Evolutionary conservation across 306 rosid genomes (phyloP).

Genomic region (Cicer cuneatum): DNA sequence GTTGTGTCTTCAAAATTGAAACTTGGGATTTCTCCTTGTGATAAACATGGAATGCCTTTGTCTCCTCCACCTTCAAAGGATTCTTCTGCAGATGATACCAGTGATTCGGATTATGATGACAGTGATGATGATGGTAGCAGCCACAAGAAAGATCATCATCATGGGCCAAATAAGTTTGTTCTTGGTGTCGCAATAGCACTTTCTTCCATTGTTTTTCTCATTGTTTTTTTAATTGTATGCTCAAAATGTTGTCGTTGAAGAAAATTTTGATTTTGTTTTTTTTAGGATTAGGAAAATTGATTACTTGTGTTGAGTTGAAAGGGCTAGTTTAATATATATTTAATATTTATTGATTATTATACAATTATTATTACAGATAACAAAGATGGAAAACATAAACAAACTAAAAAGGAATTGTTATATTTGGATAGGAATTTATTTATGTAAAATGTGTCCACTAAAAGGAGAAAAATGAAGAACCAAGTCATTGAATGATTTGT

Average conservation of each 20-base stretch:
- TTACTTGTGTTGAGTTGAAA: conserved; percentile 40
- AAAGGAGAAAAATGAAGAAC: conserved; percentile 24
- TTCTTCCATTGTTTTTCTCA: conserved; percentile 90
- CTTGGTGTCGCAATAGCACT: conserved; percentile 93
- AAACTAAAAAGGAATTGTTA: conserved; percentile 21
- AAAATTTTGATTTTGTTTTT: conserved; percentile 25
- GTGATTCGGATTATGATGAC: conserved; percentile 60
- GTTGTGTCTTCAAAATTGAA: conserved; percentile 76
- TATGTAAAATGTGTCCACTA: background rate
- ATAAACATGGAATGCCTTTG: conserved; percentile 80
- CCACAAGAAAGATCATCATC: conserved; percentile 64
- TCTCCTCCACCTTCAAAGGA: conserved; percentile 78
- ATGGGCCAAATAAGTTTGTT: conserved; percentile 90
- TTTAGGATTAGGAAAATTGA: conserved; percentile 62
- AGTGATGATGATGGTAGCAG: conserved; percentile 46
- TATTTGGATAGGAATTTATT: conserved; percentile 24
- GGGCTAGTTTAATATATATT: conserved; percentile 52
- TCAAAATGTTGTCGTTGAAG: conserved; percentile 83
- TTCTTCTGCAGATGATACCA: conserved; percentile 58
- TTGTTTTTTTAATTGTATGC: conserved; percentile 71
- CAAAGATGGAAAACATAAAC: conserved; percentile 23
- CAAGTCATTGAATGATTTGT: conserved; percentile 43
- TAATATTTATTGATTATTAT: conserved; percentile 43
- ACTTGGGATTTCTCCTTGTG: conserved; percentile 92
- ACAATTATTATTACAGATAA: conserved; percentile 40